Conservation (phyloP, 768 basidiomycete genomes). For the Hemileccinum rubropunctum region DNA sequence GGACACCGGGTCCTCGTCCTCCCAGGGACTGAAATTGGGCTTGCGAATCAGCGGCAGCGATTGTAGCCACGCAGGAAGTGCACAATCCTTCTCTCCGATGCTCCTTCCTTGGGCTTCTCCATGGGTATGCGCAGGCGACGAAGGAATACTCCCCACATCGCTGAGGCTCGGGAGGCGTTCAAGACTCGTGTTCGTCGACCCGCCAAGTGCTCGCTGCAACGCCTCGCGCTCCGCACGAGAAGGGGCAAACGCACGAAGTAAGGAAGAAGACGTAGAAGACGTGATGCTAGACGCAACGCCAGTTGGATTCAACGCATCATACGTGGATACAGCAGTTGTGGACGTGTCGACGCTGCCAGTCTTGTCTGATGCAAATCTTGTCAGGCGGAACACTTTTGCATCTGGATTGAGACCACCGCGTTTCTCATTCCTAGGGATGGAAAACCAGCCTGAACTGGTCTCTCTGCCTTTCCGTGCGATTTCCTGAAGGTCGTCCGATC, state of each 20-base stretch:
- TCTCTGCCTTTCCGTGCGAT: constrained; percentile 12
- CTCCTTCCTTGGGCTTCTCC: constrained; percentile 26
- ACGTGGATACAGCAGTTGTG: constrained; percentile 24
- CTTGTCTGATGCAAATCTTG: constrained; percentile 23
- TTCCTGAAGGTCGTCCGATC: constrained; percentile 15
- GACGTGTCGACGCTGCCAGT: constrained; percentile 12
- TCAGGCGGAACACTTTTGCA: constrained; percentile 77
- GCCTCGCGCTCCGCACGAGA: constrained; percentile 86
- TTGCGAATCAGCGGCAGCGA: constrained; percentile 64
- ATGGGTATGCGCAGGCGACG: constrained; percentile 60
- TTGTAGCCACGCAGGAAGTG: constrained; percentile 66
- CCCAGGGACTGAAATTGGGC: constrained; percentile 80
- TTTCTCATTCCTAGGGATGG: constrained; percentile 42
- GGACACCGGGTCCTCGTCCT: constrained; percentile 55
- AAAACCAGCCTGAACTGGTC: constrained; percentile 47
- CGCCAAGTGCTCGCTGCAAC: constrained; percentile 73
- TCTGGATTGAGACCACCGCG: constrained; percentile 79
- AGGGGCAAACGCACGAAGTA: constrained; percentile 82
- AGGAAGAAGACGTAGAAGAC: constrained; percentile 45
- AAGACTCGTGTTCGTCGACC: constrained; percentile 70
- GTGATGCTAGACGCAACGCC: constrained; percentile 42
- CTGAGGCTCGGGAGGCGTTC: constrained; percentile 77
- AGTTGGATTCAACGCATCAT: constrained; percentile 61
- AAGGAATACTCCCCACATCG: constrained; percentile 69
- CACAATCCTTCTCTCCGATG: constrained; percentile 28